A percentile compares a stretch with the other conserved stretches of the same genome.
Conservation (phyloP, 305 asterid genomes). For the Euphrasia arctica region DNA sequence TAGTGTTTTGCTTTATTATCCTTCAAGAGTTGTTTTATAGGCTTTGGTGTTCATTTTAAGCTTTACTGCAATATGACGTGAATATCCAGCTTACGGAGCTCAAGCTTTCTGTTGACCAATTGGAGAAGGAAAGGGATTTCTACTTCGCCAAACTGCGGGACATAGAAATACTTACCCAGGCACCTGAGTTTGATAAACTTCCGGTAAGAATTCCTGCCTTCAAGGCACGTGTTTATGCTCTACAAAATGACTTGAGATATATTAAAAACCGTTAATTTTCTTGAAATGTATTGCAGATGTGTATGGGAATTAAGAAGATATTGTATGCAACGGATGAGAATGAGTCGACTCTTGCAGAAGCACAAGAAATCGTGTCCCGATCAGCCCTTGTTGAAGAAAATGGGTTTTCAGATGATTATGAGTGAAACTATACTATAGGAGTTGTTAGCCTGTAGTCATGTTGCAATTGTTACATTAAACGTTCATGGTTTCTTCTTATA, state of each 20-base stretch:
- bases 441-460: too few species aligned
- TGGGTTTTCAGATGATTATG: slow-evolving; percentile 16
- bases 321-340: slow-evolving; percentile 76
- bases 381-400: slow-evolving; percentile 30
- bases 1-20: too few species aligned
- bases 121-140: slow-evolving; percentile 95
- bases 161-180: slow-evolving; percentile 80
- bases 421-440: not conserved
- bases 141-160: slow-evolving; percentile 86
- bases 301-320: slow-evolving; percentile 67
- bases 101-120: slow-evolving; percentile 63
- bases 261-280: not conserved
- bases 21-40: too few species aligned
- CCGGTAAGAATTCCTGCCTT: slow-evolving; percentile 45
- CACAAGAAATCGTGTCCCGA: slow-evolving; percentile 57
- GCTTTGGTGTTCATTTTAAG: too few species aligned
- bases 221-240: not conserved
- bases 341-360: slow-evolving; percentile 72
- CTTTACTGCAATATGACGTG: too few species aligned
- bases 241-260: not conserved
- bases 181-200: slow-evolving; percentile 52
- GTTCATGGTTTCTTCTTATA: too few species aligned
- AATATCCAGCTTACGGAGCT: slow-evolving; percentile 55
- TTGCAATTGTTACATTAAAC: too few species aligned
- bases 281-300: slow-evolving; percentile 51